Evolutionary conservation across 2,329 filamentous ascomycete species (phyloP).

Genomic region (Hypoxylon sp.): DNA sequence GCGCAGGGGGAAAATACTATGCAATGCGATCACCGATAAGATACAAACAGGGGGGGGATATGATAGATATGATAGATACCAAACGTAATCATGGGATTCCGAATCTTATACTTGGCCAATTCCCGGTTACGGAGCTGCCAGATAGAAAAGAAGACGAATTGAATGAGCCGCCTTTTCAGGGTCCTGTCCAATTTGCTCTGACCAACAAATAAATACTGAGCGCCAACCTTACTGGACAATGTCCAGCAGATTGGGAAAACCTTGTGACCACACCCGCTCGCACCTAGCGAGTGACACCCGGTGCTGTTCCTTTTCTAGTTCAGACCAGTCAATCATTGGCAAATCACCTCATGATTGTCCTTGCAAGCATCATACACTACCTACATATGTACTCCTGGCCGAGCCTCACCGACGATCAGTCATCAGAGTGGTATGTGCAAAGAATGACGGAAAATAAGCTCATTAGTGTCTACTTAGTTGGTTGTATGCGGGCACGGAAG

Average conservation of each 20-base stretch:
- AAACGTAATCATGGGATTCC: constrained; percentile 5
- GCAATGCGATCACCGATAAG: constrained; percentile 39
- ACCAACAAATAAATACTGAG: constrained; percentile 37
- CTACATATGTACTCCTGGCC: constrained; percentile 10
- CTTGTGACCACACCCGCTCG: constrained; percentile 33
- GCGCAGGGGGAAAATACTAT: constrained; percentile 20
- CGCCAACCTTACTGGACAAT: constrained; percentile 34
- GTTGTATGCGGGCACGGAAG: background rate
- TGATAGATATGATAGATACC: background rate
- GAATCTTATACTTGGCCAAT: constrained; percentile 12
- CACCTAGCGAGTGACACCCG: constrained; percentile 26
- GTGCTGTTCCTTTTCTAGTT: constrained; percentile 20
- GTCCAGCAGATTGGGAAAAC: constrained; percentile 35
- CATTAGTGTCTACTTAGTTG: constrained; percentile 22
- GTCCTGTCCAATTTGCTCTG: constrained; percentile 37
- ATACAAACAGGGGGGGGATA: constrained; percentile 9
- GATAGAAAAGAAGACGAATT: constrained; percentile 34
- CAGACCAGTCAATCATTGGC: constrained; percentile 17
- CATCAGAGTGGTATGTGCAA: constrained; percentile 28
- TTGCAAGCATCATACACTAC: constrained; percentile 28
- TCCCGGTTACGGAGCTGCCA: constrained; percentile 28
- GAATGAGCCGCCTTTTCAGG: constrained; percentile 39
- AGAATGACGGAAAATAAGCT: constrained; percentile 45
- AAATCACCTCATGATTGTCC: constrained; percentile 42
- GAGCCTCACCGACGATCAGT: constrained; percentile 32